Evolutionary conservation across 2,329 filamentous ascomycete species (phyloP).

Genomic region (Alternaria sp.): DNA sequence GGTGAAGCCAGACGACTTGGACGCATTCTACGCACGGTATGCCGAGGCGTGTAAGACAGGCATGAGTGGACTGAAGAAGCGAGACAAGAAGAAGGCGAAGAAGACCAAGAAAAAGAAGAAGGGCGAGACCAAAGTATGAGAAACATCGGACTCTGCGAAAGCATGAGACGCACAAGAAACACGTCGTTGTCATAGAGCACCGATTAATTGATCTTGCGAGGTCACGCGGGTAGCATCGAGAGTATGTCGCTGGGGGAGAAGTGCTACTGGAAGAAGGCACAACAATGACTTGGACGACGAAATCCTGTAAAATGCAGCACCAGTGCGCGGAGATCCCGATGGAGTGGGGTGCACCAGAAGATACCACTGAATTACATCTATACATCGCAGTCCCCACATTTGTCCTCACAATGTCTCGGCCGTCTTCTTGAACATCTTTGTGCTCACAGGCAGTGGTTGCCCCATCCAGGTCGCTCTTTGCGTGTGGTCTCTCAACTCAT

Average conservation of each 20-base stretch:
- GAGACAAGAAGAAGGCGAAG: slow-evolving; percentile 86
- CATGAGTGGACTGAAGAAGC: slow-evolving; percentile 89
- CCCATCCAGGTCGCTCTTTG: slow-evolving; percentile 78
- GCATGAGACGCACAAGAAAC: background rate
- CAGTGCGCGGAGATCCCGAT: background rate
- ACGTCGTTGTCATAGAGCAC: background rate
- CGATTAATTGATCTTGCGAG: background rate
- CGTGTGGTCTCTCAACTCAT: slow-evolving; percentile 67
- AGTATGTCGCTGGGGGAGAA: background rate
- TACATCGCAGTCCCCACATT: background rate
- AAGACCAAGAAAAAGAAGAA: slow-evolving; percentile 76
- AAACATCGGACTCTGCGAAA: no score
- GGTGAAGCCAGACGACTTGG: slow-evolving; percentile 76
- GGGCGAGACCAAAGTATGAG: slow-evolving; percentile 38
- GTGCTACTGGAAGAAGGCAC: background rate
- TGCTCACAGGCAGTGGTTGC: slow-evolving; percentile 67
- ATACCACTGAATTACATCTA: background rate
- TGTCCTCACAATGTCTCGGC: background rate
- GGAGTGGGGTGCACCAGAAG: background rate
- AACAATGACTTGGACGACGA: background rate
- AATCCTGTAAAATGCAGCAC: background rate
- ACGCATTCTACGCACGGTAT: slow-evolving; percentile 82
- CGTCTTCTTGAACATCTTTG: slow-evolving; percentile 55
- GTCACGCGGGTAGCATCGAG: background rate
- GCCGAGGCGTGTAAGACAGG: slow-evolving; percentile 89